Evolutionary conservation across 2,329 filamentous ascomycete species (phyloP).

Genomic region (Cordyceps pruinosa): DNA sequence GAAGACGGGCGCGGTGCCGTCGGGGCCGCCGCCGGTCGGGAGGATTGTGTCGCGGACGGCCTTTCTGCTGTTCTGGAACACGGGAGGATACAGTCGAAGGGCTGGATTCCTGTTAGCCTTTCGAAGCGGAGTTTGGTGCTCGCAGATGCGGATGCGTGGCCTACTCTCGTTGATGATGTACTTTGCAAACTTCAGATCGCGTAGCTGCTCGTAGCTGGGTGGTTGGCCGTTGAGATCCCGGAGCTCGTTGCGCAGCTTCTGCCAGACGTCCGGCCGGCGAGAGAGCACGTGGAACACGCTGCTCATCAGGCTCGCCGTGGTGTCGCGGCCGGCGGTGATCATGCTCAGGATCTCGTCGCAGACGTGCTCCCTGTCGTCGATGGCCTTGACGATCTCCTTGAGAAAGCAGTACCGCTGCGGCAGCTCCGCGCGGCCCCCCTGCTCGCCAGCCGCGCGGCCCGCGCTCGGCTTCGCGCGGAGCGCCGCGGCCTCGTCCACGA

Average conservation of each 20-base stretch:
- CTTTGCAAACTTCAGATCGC: not conserved
- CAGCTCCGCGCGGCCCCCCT: not conserved
- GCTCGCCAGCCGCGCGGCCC: not conserved
- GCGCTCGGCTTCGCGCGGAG: not conserved
- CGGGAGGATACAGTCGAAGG: slow-evolving; percentile 28
- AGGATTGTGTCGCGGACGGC: slow-evolving; percentile 26
- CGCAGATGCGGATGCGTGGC: not conserved
- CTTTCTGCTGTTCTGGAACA: slow-evolving; percentile 26
- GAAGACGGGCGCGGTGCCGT: slow-evolving; percentile 25
- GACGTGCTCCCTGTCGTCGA: slow-evolving; percentile 13
- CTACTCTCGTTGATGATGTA: slow-evolving; percentile 8
- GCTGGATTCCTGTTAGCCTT: not conserved
- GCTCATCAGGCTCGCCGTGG: slow-evolving; percentile 18
- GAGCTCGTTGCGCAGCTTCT: slow-evolving; percentile 11
- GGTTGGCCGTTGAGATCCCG: not conserved
- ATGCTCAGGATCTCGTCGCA: slow-evolving; percentile 16
- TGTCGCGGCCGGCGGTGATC: slow-evolving; percentile 20
- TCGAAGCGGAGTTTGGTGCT: too few relatives aligned
- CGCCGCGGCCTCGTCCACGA: not conserved
- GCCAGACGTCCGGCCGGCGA: slow-evolving; percentile 8
- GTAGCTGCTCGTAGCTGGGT: not conserved
- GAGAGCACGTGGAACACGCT: slow-evolving; percentile 18
- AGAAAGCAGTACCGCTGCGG: slow-evolving; percentile 14
- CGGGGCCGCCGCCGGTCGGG: slow-evolving; percentile 28
- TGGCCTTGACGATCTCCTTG: slow-evolving; percentile 13